Evolutionary conservation across 2,329 filamentous ascomycete species (phyloP), one percentile per base, ranked within the genome.

Genomic region (Emydomyces testavorans): DNA sequence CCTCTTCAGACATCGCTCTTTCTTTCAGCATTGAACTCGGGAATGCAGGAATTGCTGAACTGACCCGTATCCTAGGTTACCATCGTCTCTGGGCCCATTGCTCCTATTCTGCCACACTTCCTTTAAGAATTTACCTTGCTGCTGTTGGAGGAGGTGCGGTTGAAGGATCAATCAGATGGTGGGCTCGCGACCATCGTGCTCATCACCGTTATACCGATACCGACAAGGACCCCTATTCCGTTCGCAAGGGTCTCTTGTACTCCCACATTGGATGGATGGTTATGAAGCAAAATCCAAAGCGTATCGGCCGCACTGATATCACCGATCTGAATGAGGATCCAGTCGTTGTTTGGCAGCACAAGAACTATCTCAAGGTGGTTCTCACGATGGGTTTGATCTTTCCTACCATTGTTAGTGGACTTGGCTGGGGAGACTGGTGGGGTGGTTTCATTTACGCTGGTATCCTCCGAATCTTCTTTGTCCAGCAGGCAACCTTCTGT

Each of bases 201-300:
- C 86, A 93, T 67, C 86, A 93, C 75, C 79, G 87, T 60, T 93
- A 92, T 67, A 93, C 87, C 71, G 87, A 93, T 64, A 93, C 86
- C 61, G 84, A 89, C 31, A 92, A 92, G 74, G 86, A 93, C 58
- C 87, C 86, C 42, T 93, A 93, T 74, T 89, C 84, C 20, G 86
- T 93, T 58, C 82, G 85, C 70, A 93, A 93, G 75, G 86, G 86
- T 57, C 76, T 92, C 42, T 69, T 87, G 57, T 90, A 89, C 76
- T 87, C 78, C 46, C 83, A 87, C 71, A 72, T 93, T 49, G 86
- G 86, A 60, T 93, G 86, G 86, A 92, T 93, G 85, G 69, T 93
- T 61, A 80, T 93, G 76, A 90, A 90, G 76, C 86, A 93, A 72
- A 90, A 93, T 72, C 85, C 85, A 55, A 90, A 90, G 76, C 77